phyloP scores from a whole-genome alignment of 805 yeast species.

The Metschnikowia similis region DNA sequence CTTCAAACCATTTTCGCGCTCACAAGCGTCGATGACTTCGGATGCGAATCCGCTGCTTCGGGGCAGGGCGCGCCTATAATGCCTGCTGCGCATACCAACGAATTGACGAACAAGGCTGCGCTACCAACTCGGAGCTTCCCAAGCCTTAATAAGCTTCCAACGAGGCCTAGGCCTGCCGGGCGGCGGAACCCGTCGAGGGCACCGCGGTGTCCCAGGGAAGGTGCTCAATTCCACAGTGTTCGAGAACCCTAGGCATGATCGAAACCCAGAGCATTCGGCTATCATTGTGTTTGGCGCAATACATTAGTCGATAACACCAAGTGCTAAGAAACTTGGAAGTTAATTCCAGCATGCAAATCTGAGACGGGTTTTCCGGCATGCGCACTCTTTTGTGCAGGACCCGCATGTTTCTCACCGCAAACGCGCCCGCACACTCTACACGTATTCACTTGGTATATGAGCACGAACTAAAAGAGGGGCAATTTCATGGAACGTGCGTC shows the following conservation, averaged over 20 bases:
- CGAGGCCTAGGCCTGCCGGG: too few relatives aligned
- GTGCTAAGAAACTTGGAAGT: not conserved
- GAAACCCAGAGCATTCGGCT: too few relatives aligned
- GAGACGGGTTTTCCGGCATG: not conserved
- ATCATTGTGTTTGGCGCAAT: too few relatives aligned
- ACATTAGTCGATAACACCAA: too few relatives aligned
- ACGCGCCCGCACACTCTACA: not conserved
- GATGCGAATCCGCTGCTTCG: not conserved
- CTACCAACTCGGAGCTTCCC: too few relatives aligned
- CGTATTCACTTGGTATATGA: not conserved
- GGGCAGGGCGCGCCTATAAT: not conserved
- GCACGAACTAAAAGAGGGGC: not conserved
- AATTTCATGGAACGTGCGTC: not conserved
- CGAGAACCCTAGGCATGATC: too few relatives aligned
- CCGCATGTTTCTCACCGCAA: not conserved
- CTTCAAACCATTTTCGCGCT: not conserved
- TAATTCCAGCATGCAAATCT: not conserved
- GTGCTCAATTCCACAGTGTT: too few relatives aligned
- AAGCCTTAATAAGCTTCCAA: too few relatives aligned
- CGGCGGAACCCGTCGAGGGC: too few relatives aligned
- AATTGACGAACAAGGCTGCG: not conserved
- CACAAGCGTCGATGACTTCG: not conserved
- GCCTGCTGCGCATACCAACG: not conserved
- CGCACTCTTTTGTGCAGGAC: not conserved
- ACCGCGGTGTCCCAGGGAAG: too few relatives aligned